These are phyloP conservation scores for Aotearoamyces nothofagi DNA, from an alignment of 2,329 filamentous ascomycete genomes.

Conservation along the genomic window DNA sequence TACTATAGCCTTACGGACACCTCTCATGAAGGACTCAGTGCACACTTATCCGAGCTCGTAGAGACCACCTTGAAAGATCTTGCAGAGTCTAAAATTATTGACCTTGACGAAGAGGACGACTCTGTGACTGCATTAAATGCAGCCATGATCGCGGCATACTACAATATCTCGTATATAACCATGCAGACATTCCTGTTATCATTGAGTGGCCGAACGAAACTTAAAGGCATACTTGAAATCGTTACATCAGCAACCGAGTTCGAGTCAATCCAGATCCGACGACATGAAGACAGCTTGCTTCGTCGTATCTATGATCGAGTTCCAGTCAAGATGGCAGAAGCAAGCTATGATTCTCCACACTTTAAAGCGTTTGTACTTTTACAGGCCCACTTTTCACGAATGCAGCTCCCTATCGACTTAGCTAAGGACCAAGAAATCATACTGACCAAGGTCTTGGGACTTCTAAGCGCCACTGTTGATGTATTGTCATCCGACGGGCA, in stretches of 20 bases:
- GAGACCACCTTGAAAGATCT: constrained; percentile 86
- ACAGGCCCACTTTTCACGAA: constrained; percentile 92
- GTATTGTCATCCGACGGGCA: constrained; percentile 92
- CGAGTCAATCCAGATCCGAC: constrained; percentile 82
- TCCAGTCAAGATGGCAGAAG: constrained; percentile 86
- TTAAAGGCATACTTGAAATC: constrained; percentile 95
- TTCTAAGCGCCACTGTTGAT: constrained; percentile 86
- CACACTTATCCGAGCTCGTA: constrained; percentile 85
- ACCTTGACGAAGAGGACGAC: constrained; percentile 89
- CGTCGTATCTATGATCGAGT: constrained; percentile 87
- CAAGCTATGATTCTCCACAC: constrained; percentile 80
- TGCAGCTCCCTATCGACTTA: constrained; percentile 91
- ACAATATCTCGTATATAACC: constrained; percentile 97
- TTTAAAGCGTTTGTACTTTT: constrained; percentile 97
- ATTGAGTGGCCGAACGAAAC: constrained; percentile 73
- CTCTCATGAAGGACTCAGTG: constrained; percentile 84
- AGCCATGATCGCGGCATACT: constrained; percentile 96
- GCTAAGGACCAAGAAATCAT: constrained; percentile 91
- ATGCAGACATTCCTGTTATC: constrained; percentile 98
- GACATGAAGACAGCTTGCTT: constrained; percentile 79
- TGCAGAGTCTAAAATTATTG: constrained; percentile 85
- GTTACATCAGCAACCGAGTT: constrained; percentile 95
- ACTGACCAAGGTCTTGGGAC: constrained; percentile 67
- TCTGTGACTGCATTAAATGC: constrained; percentile 80
- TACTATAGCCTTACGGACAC: constrained; percentile 86